Evolutionary conservation across 352 stramenopile genomes (phyloP).

Genomic region (Globisporangium perplexum): DNA sequence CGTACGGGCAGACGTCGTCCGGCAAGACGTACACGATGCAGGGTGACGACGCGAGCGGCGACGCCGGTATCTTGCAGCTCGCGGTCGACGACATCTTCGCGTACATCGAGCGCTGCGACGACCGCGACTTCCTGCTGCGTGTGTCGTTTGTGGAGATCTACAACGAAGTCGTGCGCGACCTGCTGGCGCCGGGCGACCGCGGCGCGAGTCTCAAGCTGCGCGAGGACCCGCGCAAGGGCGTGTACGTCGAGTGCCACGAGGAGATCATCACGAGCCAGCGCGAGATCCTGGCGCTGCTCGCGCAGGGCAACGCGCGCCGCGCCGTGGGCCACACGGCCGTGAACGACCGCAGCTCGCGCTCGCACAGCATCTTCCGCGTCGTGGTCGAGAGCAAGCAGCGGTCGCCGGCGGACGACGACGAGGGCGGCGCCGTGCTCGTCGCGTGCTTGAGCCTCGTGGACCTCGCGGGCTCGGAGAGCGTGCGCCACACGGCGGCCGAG

Average conservation of each 20-base stretch:
- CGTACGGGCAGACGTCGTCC: constrained; percentile 94
- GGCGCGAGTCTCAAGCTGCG: constrained; percentile 73
- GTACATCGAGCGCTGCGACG: constrained; percentile 65
- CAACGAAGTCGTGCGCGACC: constrained; percentile 97
- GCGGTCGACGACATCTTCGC: constrained; percentile 94
- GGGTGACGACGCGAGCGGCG: constrained; percentile 27
- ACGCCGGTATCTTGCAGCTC: constrained; percentile 84
- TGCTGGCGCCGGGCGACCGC: constrained; percentile 75
- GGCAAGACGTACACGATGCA: constrained; percentile 98
- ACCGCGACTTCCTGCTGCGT: constrained; percentile 93
- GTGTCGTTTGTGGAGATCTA: constrained; percentile 99
- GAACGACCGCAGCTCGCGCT: constrained; percentile 79
- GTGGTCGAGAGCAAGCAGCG: constrained; percentile 83
- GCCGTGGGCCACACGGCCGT: constrained; percentile 69
- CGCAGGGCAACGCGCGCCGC: constrained; percentile 60
- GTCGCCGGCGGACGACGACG: constrained; percentile 54
- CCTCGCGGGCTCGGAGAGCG: constrained; percentile 96
- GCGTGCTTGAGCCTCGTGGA: constrained; percentile 97
- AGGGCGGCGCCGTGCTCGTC: constrained; percentile 85
- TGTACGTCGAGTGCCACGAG: constrained; percentile 96
- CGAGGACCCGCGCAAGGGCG: constrained; percentile 93
- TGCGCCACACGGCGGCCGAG: constrained; percentile 92
- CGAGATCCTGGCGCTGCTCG: constrained; percentile 50
- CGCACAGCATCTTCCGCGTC: constrained; percentile 80
- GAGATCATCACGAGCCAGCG: constrained; percentile 88